Conservation (phyloP, 345 rosid species). For the Sisymbrium irio region DNA sequence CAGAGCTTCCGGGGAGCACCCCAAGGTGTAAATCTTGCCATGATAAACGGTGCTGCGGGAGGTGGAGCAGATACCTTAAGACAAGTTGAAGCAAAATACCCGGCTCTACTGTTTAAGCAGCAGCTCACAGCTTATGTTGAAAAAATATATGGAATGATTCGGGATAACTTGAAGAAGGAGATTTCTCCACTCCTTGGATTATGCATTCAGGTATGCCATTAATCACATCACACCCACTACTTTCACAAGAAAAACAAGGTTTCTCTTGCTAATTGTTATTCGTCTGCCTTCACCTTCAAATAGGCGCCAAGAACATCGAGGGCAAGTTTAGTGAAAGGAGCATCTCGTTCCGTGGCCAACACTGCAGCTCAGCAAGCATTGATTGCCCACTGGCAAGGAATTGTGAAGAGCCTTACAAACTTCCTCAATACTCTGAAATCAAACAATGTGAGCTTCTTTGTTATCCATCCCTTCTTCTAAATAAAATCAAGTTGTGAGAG, state of each 20-base stretch:
- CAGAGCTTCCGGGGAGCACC: conserved; percentile 94
- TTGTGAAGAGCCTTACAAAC: neutral
- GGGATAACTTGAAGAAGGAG: neutral
- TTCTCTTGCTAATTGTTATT: neutral
- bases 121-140: conserved; percentile 6
- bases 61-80: neutral
- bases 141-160: neutral
- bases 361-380: neutral
- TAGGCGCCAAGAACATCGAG: conserved; percentile 1
- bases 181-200: conserved; percentile 1
- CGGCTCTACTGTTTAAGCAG: conserved; percentile 3
- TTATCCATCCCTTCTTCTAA: neutral
- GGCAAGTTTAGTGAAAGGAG: conserved; percentile 2
- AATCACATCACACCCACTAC: neutral
- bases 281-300: neutral
- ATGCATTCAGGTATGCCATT: conserved; percentile 5
- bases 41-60: neutral
- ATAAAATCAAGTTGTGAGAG: neutral
- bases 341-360: neutral
- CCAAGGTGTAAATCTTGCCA: conserved; percentile 45
- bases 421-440: neutral
- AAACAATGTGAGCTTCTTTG: neutral
- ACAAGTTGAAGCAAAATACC: neutral
- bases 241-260: neutral
- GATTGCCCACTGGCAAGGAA: conserved; percentile 3